Evolutionary conservation across 257 asterid genomes (phyloP).

Genomic region (Scutellaria baicalensis): DNA sequence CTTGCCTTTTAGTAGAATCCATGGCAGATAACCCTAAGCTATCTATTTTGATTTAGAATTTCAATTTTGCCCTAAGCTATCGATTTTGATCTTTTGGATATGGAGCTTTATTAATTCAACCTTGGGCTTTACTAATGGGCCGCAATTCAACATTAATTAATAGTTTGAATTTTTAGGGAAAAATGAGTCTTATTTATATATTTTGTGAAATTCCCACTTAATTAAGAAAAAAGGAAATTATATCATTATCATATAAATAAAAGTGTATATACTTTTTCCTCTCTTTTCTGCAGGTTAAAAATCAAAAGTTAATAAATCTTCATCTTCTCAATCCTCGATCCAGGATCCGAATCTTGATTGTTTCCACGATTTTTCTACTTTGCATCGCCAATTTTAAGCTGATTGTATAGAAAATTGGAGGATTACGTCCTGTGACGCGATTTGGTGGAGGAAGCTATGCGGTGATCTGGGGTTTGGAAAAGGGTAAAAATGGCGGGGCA

Average conservation of each 20-base stretch:
- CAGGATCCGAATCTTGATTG: not conserved
- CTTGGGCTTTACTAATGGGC: too few relatives aligned
- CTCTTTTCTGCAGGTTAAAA: not conserved
- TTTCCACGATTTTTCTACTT: not conserved
- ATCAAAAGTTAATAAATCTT: not conserved
- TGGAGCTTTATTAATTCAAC: too few relatives aligned
- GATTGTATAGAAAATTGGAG: slow-evolving; percentile 3
- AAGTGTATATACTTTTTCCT: too few relatives aligned
- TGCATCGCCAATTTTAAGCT: not conserved
- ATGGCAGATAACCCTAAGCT: too few relatives aligned
- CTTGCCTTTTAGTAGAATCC: too few relatives aligned
- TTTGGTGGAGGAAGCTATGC: slow-evolving; percentile 18
- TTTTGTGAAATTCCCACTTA: not conserved
- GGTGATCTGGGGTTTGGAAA: slow-evolving; percentile 19
- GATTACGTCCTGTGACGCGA: not conserved
- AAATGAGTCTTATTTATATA: too few relatives aligned
- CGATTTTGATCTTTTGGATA: too few relatives aligned
- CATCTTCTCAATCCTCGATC: slow-evolving; percentile 14
- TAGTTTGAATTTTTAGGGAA: too few relatives aligned
- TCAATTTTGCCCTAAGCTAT: too few relatives aligned
- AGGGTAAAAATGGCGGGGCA: slow-evolving; percentile 34
- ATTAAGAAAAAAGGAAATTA: not conserved
- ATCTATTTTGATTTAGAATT: too few relatives aligned
- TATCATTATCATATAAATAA: too few relatives aligned
- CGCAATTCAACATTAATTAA: too few relatives aligned